phyloP scores from a whole-genome alignment of 1,284 basidiomycete genomes.

The Apiotrichum laibachii region DNA sequence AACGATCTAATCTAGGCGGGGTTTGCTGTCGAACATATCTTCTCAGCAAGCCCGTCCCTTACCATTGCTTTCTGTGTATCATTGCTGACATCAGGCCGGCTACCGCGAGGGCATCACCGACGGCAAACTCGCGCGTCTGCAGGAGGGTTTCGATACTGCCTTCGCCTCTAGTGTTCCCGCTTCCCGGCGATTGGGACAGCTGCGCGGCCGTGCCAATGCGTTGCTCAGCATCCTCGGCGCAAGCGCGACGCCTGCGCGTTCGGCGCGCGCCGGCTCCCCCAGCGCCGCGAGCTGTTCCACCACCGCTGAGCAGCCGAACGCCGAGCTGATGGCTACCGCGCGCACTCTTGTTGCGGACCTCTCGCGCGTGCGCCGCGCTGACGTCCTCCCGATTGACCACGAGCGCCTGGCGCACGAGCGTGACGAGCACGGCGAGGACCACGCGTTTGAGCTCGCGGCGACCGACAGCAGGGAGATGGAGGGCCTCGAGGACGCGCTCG shows the following conservation, averaged over 20 bases:
- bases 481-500: slow-evolving; percentile 50
- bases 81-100: slow-evolving; percentile 50
- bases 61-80: too few relatives aligned
- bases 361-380: slow-evolving; percentile 30
- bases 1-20: too few relatives aligned
- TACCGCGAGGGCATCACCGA: slow-evolving; percentile 59
- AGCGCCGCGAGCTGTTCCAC: slow-evolving; percentile 3
- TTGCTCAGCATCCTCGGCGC: slow-evolving; percentile 34
- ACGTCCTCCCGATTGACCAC: slow-evolving; percentile 41
- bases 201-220: slow-evolving; percentile 53
- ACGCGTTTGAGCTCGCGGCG: slow-evolving; percentile 1
- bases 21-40: too few relatives aligned
- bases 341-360: slow-evolving; percentile 56
- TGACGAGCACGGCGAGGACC: slow-evolving; percentile 16
- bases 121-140: slow-evolving; percentile 56
- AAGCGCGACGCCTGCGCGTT: background rate
- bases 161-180: slow-evolving; percentile 52
- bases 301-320: background rate
- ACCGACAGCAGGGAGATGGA: slow-evolving; percentile 53
- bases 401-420: slow-evolving; percentile 46
- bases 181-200: slow-evolving; percentile 51
- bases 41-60: too few relatives aligned
- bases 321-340: slow-evolving; percentile 60
- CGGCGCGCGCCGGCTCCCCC: background rate
- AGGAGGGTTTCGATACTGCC: slow-evolving; percentile 56